Evolutionary conservation across 441 rosid species (phyloP).

Genomic region (Erysimum cheiri): DNA sequence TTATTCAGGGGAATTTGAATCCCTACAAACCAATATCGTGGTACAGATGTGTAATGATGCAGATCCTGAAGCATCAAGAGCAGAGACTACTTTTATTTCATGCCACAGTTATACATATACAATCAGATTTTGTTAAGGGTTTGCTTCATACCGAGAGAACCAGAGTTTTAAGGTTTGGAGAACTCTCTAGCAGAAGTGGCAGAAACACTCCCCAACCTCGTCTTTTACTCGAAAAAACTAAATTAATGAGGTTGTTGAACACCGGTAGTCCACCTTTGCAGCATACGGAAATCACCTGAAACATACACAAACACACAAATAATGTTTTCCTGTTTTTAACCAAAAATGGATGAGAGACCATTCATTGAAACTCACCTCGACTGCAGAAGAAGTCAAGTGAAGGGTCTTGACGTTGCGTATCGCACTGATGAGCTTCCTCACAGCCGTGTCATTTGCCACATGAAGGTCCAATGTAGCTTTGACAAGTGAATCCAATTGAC

Average conservation of each 20-base stretch:
- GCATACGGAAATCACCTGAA: not conserved
- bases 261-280: not conserved
- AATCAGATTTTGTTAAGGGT: not conserved
- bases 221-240: too few relatives aligned
- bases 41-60: not conserved
- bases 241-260: not conserved
- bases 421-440: not conserved
- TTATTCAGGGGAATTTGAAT: not conserved
- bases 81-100: too few relatives aligned
- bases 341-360: not conserved
- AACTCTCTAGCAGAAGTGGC: not conserved
- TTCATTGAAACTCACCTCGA: slow-evolving; percentile 1
- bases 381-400: not conserved
- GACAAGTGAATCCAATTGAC: not conserved
- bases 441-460: not conserved
- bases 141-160: not conserved
- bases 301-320: not conserved
- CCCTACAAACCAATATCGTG: not conserved
- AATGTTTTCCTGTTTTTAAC: not conserved
- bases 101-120: not conserved
- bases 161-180: not conserved
- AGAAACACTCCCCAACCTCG: too few relatives aligned
- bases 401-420: slow-evolving; percentile 13
- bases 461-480: slow-evolving; percentile 6
- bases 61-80: not conserved